These are phyloP conservation scores for Calcarisporium arbuscula DNA, from an alignment of 2,329 filamentous ascomycete species.

Conservation along the genomic window DNA sequence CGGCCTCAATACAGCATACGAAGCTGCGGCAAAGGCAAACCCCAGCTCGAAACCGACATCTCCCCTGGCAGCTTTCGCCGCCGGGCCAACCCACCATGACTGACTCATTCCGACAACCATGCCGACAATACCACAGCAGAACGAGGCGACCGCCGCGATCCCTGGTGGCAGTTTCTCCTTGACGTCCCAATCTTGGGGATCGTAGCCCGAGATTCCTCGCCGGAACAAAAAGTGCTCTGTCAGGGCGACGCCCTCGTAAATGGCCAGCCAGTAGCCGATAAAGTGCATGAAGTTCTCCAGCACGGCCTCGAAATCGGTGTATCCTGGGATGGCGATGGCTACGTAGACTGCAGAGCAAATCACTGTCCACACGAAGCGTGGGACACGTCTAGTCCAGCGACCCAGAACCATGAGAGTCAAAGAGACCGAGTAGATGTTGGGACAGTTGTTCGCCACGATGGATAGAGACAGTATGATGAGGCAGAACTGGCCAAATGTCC, in stretches of 20 bases:
- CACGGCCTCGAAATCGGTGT: conserved; percentile 55
- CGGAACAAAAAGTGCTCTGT: conserved; percentile 65
- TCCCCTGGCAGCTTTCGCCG: conserved; percentile 51
- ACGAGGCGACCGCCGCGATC: conserved; percentile 56
- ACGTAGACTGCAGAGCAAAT: conserved; percentile 58
- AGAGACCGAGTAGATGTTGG: conserved; percentile 65
- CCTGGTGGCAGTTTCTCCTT: conserved; percentile 53
- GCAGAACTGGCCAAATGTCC: conserved; percentile 67
- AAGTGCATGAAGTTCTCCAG: conserved; percentile 66
- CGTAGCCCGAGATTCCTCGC: conserved; percentile 53
- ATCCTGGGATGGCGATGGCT: conserved; percentile 64
- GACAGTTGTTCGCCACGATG: conserved; percentile 65
- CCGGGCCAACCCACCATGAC: conserved; percentile 61
- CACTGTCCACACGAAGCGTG: conserved; percentile 62
- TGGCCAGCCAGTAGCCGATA: conserved; percentile 68
- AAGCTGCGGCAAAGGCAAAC: conserved; percentile 30
- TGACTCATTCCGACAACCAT: conserved; percentile 67
- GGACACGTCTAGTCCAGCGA: conserved; percentile 52
- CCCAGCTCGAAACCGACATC: conserved; percentile 52
- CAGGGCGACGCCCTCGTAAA: conserved; percentile 62
- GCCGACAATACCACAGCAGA: conserved; percentile 57
- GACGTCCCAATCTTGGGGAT: conserved; percentile 51
- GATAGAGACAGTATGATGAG: conserved; percentile 59
- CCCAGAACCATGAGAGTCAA: conserved; percentile 64
- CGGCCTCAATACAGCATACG: conserved; percentile 45